These are phyloP conservation scores for Neophaeococcomyces mojaviensis DNA, from an alignment of 2,329 filamentous ascomycete genomes.

Conservation along the genomic window DNA sequence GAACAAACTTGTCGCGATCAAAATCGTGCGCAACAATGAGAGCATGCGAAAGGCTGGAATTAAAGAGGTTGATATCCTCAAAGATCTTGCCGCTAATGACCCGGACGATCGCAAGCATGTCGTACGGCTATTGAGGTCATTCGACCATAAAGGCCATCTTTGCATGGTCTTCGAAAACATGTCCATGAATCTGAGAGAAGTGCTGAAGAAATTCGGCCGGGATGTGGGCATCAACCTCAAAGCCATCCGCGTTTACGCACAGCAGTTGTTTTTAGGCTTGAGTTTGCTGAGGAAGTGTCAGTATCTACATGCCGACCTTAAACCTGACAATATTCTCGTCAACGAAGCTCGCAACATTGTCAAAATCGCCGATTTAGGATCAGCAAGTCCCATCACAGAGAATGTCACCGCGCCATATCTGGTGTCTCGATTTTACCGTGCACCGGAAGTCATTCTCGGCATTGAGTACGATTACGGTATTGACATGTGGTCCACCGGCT, in stretches of 20 bases:
- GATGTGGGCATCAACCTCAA: conserved; percentile 85
- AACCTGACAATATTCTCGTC: conserved; percentile 94
- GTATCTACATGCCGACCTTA: conserved; percentile 91
- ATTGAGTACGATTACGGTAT: conserved; percentile 91
- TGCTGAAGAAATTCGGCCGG: conserved; percentile 90
- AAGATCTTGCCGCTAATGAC: conserved; percentile 78
- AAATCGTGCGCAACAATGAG: conserved; percentile 96
- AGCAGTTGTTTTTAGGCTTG: conserved; percentile 87
- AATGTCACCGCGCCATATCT: conserved; percentile 91
- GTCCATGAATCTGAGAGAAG: conserved; percentile 82
- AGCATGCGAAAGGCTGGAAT: conserved; percentile 82
- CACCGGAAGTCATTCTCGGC: conserved; percentile 94
- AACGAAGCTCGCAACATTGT: conserved; percentile 76
- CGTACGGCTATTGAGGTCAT: conserved; percentile 76
- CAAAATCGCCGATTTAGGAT: conserved; percentile 94
- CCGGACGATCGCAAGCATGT: conserved; percentile 86
- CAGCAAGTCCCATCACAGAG: conserved; percentile 85
- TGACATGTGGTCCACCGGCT: conserved; percentile 97
- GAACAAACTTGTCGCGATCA: conserved; percentile 79
- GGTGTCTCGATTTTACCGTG: conserved; percentile 93
- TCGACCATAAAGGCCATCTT: conserved; percentile 90
- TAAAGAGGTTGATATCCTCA: conserved; percentile 88
- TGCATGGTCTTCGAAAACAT: conserved; percentile 97
- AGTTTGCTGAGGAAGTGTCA: conserved; percentile 84
- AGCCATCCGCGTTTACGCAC: conserved; percentile 80